A percentile compares a stretch with the other conserved stretches of the same genome.
Evolutionary conservation across 768 basidiomycete genomes (phyloP).

Genomic region (Pilatotrama ljubarskyi): DNA sequence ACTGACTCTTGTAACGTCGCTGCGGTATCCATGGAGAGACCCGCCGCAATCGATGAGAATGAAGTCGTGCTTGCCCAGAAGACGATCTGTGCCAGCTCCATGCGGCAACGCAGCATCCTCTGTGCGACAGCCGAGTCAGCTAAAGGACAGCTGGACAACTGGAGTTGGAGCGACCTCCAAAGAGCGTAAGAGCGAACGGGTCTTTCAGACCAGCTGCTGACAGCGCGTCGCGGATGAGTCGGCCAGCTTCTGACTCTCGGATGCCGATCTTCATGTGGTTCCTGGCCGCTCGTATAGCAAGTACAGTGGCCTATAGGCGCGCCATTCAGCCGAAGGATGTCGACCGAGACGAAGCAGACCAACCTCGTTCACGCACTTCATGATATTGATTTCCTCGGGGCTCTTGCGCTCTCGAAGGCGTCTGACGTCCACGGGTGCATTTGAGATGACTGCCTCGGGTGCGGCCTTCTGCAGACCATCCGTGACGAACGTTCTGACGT

Average conservation of each 20-base stretch:
- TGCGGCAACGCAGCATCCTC: conserved; percentile 88
- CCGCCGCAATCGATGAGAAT: conserved; percentile 77
- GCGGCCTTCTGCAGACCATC: conserved; percentile 58
- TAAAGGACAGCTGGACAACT: neutral
- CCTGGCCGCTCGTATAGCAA: conserved; percentile 69
- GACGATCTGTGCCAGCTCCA: conserved; percentile 72
- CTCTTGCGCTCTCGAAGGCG: conserved; percentile 76
- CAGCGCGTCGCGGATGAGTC: conserved; percentile 59
- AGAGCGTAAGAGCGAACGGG: conserved; percentile 66
- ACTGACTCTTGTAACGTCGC: conserved; percentile 77
- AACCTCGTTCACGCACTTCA: conserved; percentile 83
- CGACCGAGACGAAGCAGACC: neutral
- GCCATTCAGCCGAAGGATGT: neutral
- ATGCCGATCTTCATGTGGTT: conserved; percentile 67
- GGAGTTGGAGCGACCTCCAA: conserved; percentile 58
- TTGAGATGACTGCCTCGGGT: conserved; percentile 39
- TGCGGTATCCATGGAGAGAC: conserved; percentile 69
- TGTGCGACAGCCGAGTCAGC: conserved; percentile 31
- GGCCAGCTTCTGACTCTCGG: conserved; percentile 66
- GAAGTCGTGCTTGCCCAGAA: conserved; percentile 57
- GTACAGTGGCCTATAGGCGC: conserved; percentile 61
- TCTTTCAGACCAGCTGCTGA: conserved; percentile 56
- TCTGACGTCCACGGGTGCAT: conserved; percentile 56
- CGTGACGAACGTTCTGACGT: conserved; percentile 60
- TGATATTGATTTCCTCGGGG: conserved; percentile 61